Evolutionary conservation across 352 stramenopile species (phyloP), one percentile per base, ranked within the genome.

Genomic region (Phytopythium helicoides): DNA sequence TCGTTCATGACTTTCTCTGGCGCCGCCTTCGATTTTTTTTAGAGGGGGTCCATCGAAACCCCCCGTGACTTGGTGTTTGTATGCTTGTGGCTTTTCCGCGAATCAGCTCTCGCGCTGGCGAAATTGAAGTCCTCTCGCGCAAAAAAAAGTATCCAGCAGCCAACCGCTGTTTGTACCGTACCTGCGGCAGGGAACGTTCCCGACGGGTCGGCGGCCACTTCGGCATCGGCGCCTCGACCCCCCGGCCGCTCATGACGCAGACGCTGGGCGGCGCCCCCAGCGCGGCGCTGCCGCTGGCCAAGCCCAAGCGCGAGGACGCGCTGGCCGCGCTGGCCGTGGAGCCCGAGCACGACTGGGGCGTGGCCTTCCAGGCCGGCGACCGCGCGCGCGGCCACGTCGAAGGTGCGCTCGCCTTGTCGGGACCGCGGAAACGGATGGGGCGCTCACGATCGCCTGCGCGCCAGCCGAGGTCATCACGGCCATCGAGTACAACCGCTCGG

Each of bases 391-490:
- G 68, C n/a, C 77, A 86, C 46, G 80, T 89, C n/a, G 80, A 91
- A 69, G 71, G 73, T 79, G 41, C 18, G 60, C 45, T 4, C 5
- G 15, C 14, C 21, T 36, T 10, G n/a, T n/a, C n/a, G n/a, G n/a
- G n/a, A n/a, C n/a, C n/a, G n/a, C n/a, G n/a, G n/a, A 45, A 15
- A 11, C 9, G 38, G n/a, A 33, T 33, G n/a, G n/a, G n/a, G n/a
- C 28, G 28, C 28, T 33, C 5, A 33, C n/a, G n/a, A n/a, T n/a
- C n/a, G n/a, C n/a, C 28, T 26, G 9, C 16, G n/a, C 21, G 16
- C 7, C 38, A 93, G 94, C 89, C 35, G 95, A 98, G 42, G 90
- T 98, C 44, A 92, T 98, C 57, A 97, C 94, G 22, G 89, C 93
- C 6, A 94, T 98, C 39, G 89, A 98, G 58, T 98, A 98, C 62